Base-by-base conservation (phyloP, 331 rosid genomes). In the Rosa hybrid region DNA sequence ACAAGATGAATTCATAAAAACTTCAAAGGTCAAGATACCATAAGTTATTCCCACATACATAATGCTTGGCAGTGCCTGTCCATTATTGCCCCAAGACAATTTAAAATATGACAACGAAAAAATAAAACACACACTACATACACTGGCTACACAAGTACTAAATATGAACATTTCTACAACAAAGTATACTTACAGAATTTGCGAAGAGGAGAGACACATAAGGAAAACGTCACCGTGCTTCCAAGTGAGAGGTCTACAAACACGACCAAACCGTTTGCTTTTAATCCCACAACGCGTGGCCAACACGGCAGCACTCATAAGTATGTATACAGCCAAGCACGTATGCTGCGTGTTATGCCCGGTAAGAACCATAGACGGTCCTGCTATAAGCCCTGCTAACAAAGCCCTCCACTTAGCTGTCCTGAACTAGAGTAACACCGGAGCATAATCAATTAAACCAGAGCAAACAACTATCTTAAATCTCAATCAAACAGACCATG, bases 241-340 rank as follows among this genome's bases (percentile, higher is more conserved):
- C 99, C 99, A 96, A 5, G 98, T 90, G 83, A 96, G 94, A 81
- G 99, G 99, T 88, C 90, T 96, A 87, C 98, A 96, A 86, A 89
- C 67, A 80, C 16, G 78, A 73, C 97, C 99, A 30, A 92, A 88
- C 69, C 95, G 89, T 81, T 93, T 86, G 90, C 99, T 96, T 88
- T 96, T 93, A 71, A 96, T 91, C 88, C 97, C 99, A 81, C 98
- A 93, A 25, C 95, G 95, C 6, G 98, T 84, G 11, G 98, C 99
- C 82, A 96, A 83, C 65, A 96, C 97, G 11, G 98, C 89, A 76
- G 99, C 97, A 27, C 97, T 97, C 97, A 92, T 89, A 54, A 96
- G 89, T 82, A 96, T 92, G 86, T 96, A 96, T 69, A 96, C 85
- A 30, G 97, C 94, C 90, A 93, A 92, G 84, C 95, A 90, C 48